Evolutionary conservation across 331 rosid genomes (phyloP).

Genomic region (Quercus phellos): DNA sequence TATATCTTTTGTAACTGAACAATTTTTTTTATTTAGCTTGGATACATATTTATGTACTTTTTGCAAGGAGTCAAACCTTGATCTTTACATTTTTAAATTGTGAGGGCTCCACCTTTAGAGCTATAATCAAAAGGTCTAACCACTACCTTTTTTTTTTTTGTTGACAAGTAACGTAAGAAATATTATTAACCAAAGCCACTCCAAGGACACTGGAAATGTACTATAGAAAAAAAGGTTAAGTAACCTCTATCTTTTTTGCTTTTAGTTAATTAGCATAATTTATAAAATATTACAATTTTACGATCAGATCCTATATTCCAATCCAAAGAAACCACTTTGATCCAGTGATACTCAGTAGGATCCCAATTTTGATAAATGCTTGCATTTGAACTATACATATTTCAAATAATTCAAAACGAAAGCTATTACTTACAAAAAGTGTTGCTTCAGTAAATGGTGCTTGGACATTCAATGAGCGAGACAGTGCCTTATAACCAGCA

Average conservation of each 20-base stretch:
- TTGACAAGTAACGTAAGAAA: no score
- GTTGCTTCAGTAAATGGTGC: constrained; percentile 97
- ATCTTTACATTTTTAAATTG: not conserved
- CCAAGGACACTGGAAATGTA: no score
- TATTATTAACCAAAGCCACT: no score
- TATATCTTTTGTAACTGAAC: not conserved
- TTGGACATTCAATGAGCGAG: constrained; percentile 63
- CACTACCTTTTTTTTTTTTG: not conserved
- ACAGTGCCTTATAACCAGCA: constrained; percentile 76
- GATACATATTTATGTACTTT: not conserved
- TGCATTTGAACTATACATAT: not conserved
- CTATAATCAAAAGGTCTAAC: not conserved
- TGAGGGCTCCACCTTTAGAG: not conserved
- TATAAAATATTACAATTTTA: no score
- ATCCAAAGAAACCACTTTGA: not conserved
- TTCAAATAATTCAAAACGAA: not conserved
- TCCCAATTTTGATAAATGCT: not conserved
- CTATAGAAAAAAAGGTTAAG: no score
- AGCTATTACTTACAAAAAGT: constrained; percentile 56
- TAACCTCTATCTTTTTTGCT: no score
- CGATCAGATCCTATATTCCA: no score
- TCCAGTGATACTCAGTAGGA: not conserved
- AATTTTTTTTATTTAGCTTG: not conserved
- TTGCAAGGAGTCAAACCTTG: not conserved
- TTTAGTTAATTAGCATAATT: no score